Base-by-base conservation (phyloP, 129 eudicot genomes). In the Glebionis coronaria region DNA sequence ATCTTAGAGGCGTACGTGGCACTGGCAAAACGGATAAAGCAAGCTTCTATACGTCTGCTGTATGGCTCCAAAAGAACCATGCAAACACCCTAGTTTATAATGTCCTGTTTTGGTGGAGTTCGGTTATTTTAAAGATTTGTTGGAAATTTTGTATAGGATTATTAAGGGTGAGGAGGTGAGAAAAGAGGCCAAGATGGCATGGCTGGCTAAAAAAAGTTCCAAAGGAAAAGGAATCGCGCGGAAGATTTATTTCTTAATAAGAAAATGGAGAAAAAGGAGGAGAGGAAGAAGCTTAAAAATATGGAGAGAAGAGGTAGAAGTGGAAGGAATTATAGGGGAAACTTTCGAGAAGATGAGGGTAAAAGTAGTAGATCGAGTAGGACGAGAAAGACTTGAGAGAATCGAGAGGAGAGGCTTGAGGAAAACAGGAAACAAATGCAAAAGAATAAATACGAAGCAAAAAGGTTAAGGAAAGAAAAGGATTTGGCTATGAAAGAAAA, bases 1-100 rank as follows among this genome's bases (percentile, higher is more conserved):
- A n/a, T n/a, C n/a, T n/a, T n/a, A n/a, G n/a, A n/a, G n/a, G n/a
- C n/a, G n/a, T n/a, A n/a, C n/a, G n/a, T n/a, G 3, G 75, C 74
- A 1, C 79, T 1, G 81, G 83, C 5, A 74, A 78, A 57, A 53
- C 67, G 1, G 74, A 78, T 28, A 82, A 74, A 23, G 75, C 65
- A 21, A 56, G 68, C 55, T 82, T 82, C 58, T 78, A 69, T 63
- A 67, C 74, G 0, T 72, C 83, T 4, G 86, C 86, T 12, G n/a
- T 78, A 5, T 82, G 86, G 86, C 75, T 70, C 59, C 76, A 71
- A 68, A 65, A 70, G 2, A 67, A 78, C 78, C 83, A 82, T 52
- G 80, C 80, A 6, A 69, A 69, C 44, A 78, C 82, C 23, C 75
- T 82, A 52, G 78, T 78, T 3, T 54, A 9, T 8, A 82, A 82